phyloP scores from a whole-genome alignment of 768 basidiomycete species.

The Mycena belliarum region DNA sequence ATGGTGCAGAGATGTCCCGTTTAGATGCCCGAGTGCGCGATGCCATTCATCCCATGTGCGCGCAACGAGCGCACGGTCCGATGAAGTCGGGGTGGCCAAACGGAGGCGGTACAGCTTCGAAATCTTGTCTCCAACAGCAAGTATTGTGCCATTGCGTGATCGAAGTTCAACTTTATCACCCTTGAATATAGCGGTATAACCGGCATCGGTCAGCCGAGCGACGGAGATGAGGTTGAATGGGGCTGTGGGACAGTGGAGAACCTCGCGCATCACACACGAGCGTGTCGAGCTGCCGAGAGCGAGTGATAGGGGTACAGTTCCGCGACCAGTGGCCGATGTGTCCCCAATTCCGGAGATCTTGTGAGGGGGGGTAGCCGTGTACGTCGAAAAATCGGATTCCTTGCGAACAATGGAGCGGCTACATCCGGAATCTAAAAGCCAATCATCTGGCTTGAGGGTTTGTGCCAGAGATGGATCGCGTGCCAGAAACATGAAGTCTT shows the following conservation, averaged over 20 bases:
- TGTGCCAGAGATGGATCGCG: not conserved
- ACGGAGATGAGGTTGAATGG: constrained; percentile 8
- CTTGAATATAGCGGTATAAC: constrained; percentile 1
- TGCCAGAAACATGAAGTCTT: constrained; percentile 16
- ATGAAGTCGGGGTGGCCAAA: too few species aligned
- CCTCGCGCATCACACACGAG: not conserved
- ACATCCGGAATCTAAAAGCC: constrained; percentile 22
- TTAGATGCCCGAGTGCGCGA: too few species aligned
- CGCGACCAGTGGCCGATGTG: constrained; percentile 8
- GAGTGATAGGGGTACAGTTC: constrained; percentile 7
- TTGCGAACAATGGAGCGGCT: constrained; percentile 18
- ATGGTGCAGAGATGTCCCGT: too few species aligned
- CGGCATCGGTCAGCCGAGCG: constrained; percentile 6
- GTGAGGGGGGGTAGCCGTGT: constrained; percentile 19
- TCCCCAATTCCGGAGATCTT: constrained; percentile 9
- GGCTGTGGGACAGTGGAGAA: constrained; percentile 8
- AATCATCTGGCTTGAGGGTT: constrained; percentile 9
- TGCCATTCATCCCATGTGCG: too few species aligned
- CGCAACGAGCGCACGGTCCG: too few species aligned
- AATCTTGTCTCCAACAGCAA: constrained; percentile 6
- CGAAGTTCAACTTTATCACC: constrained; percentile 2
- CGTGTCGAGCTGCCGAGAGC: not conserved
- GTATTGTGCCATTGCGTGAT: not conserved
- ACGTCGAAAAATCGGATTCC: constrained; percentile 11
- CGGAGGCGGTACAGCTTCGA: too few species aligned